Evolutionary conservation across 2,329 filamentous ascomycete genomes (phyloP), one percentile per base, ranked within the genome.

Genomic region (Plectosphaerella plurivora): DNA sequence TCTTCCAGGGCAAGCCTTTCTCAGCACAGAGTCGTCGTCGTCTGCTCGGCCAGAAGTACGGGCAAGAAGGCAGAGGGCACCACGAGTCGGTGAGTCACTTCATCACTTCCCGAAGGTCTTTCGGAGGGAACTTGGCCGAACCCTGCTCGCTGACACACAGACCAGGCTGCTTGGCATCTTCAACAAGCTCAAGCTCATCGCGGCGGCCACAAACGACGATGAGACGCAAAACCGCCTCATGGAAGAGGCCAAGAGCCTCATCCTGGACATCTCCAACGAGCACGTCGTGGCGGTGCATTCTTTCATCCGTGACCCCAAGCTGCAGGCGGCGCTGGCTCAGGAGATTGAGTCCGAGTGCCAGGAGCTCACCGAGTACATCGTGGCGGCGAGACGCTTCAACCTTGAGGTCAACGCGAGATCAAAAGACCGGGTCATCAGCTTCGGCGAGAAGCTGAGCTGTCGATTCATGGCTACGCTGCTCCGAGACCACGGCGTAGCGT

Each of bases 371-470:
- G 91, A 91, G 71, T 94, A 86, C 62, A 78, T 85, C 53, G 71
- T 77, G 33, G 84, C 82, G 2, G 80, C 82, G 10, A 83, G 82
- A 67, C 76, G 83, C 57, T 87, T 86, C 70, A 83, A 86, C 64
- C 73, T 87, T 42, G 88, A 92, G 68, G 88, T 92, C 63, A 90
- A 89, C 66, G 82, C 87, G 6, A 81, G 87, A 61, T 87, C 86
- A 54, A 89, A 91, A 68, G 89, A 94, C 65, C 88, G 93, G 61
- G 90, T 99, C 56, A 87, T 97, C 55, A 95, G 91, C 68, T 91
- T 94, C 61, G 94, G 94, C 51, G 94, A 99, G 78, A 97, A 96
- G 74, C 76, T 99, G 60, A 95, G 91, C 71, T 97, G 93, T 70
- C 82, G 87, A 33, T 94, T 94, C 68, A 92, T 99, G 88, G 82